A percentile compares a stretch with the other conserved stretches of the same genome.
Evolutionary conservation across 805 yeast species (phyloP).

Genomic region (Teunomyces lycoperdinae): DNA sequence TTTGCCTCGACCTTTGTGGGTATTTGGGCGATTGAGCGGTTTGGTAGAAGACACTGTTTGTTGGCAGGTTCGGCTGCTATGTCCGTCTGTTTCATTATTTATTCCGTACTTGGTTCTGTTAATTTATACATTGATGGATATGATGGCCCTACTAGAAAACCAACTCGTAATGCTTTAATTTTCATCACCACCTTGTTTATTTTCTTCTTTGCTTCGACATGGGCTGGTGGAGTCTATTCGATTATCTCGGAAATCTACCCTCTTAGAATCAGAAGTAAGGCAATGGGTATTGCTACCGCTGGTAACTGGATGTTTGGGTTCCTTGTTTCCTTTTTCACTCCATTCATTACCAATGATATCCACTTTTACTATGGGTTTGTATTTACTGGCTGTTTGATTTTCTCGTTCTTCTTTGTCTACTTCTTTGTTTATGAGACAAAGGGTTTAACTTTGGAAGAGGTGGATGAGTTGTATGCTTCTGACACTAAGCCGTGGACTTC

Average conservation of each 20-base stretch:
- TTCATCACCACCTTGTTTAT: conserved; percentile 63
- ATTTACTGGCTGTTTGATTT: conserved; percentile 60
- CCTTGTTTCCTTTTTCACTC: conserved; percentile 55
- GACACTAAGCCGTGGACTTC: conserved; percentile 40
- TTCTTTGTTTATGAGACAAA: conserved; percentile 75
- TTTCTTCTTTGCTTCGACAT: conserved; percentile 67
- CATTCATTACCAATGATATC: conserved; percentile 56
- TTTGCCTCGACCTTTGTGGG: conserved; percentile 55
- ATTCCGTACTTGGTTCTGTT: conserved; percentile 59
- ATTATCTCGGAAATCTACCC: conserved; percentile 69
- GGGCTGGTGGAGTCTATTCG: conserved; percentile 71
- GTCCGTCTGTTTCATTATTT: conserved; percentile 56
- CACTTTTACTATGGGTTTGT: conserved; percentile 68
- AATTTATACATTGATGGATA: conserved; percentile 40
- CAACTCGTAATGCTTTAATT: conserved; percentile 64
- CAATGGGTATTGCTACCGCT: conserved; percentile 28
- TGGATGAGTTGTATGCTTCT: conserved; percentile 61
- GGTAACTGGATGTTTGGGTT: conserved; percentile 30
- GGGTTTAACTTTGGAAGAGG: conserved; percentile 79
- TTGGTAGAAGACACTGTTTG: conserved; percentile 50
- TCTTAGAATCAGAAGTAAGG: conserved; percentile 54
- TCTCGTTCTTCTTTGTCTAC: conserved; percentile 64
- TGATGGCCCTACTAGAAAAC: conserved; percentile 36
- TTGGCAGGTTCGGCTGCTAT: conserved; percentile 46
- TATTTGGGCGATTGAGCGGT: conserved; percentile 45